Base-by-base conservation (phyloP, 1,284 basidiomycete genomes). In the Puccinia horiana region DNA sequence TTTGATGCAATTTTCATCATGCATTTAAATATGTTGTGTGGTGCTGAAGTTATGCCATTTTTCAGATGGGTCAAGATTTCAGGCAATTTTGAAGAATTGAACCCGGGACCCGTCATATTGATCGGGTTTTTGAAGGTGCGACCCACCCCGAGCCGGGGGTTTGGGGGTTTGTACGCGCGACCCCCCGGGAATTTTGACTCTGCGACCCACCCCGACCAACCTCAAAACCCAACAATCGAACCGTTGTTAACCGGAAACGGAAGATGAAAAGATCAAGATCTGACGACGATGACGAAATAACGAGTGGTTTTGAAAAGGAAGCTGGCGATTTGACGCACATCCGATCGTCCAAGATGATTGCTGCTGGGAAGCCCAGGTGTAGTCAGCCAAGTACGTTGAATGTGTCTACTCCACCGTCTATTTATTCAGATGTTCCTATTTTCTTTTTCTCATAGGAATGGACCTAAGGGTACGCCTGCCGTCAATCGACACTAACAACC, bases 151-250 rank as follows among this genome's bases (percentile, higher is more conserved):
- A n/a, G n/a, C n/a, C n/a, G n/a, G n/a, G n/a, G n/a, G n/a, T n/a
- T n/a, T n/a, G n/a, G n/a, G n/a, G n/a, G n/a, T n/a, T n/a, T n/a
- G n/a, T n/a, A n/a, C n/a, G n/a, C n/a, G n/a, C n/a, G n/a, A n/a
- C n/a, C n/a, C n/a, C n/a, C n/a, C n/a, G n/a, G n/a, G n/a, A n/a
- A n/a, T n/a, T n/a, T n/a, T n/a, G n/a, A n/a, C n/a, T n/a, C n/a
- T n/a, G n/a, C n/a, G n/a, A n/a, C n/a, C n/a, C n/a, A n/a, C n/a
- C n/a, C n/a, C n/a, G n/a, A n/a, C n/a, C n/a, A n/a, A 29, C 9
- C 44, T 37, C 58, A n/a, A 78, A 69, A 77, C 26, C 74, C 26
- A 76, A 63, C 58, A 76, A 76, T 40, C 52, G 56, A 63, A 35
- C 35, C 18, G 42, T 18, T 9, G 23, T 49, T 5, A 76, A 44